phyloP scores from a whole-genome alignment of 495 filamentous ascomycete species.

The Xeromyces bisporus region DNA sequence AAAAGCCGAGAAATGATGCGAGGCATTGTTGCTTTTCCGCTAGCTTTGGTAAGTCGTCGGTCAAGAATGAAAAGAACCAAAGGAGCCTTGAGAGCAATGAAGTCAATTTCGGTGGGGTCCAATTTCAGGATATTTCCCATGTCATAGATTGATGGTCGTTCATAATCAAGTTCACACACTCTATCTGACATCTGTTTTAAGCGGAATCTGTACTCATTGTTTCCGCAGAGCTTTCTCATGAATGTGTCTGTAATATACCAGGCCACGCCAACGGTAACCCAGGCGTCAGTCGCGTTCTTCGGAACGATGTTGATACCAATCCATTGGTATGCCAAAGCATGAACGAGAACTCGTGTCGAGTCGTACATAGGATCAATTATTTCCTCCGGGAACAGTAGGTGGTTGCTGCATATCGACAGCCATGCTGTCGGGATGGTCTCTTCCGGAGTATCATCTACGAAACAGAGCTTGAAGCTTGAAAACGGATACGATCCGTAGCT shows the following conservation, averaged over 20 bases:
- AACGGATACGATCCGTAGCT: constrained; percentile 79
- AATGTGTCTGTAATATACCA: constrained; percentile 89
- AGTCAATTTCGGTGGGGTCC: constrained; percentile 70
- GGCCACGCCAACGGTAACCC: constrained; percentile 81
- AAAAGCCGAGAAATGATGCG: constrained; percentile 73
- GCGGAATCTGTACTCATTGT: constrained; percentile 86
- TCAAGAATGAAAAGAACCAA: constrained; percentile 89
- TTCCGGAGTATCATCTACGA: constrained; percentile 68
- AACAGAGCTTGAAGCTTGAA: constrained; percentile 74
- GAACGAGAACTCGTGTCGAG: constrained; percentile 57
- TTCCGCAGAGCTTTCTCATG: constrained; percentile 75
- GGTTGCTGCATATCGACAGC: constrained; percentile 72
- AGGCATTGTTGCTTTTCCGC: constrained; percentile 63
- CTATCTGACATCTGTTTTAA: constrained; percentile 71
- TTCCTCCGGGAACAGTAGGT: constrained; percentile 64
- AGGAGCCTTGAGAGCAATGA: constrained; percentile 81
- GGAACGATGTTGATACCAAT: constrained; percentile 78
- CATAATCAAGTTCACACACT: constrained; percentile 64
- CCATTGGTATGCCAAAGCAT: constrained; percentile 85
- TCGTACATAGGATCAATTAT: constrained; percentile 70
- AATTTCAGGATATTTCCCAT: constrained; percentile 62
- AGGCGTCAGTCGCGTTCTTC: constrained; percentile 60
- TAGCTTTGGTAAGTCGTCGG: constrained; percentile 69
- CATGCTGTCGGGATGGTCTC: constrained; percentile 64
- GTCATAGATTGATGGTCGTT: constrained; percentile 64